A percentile compares a stretch with the other conserved stretches of the same genome.
Conservation (phyloP, 805 yeast species). For the Clavispora santaluciae region DNA sequence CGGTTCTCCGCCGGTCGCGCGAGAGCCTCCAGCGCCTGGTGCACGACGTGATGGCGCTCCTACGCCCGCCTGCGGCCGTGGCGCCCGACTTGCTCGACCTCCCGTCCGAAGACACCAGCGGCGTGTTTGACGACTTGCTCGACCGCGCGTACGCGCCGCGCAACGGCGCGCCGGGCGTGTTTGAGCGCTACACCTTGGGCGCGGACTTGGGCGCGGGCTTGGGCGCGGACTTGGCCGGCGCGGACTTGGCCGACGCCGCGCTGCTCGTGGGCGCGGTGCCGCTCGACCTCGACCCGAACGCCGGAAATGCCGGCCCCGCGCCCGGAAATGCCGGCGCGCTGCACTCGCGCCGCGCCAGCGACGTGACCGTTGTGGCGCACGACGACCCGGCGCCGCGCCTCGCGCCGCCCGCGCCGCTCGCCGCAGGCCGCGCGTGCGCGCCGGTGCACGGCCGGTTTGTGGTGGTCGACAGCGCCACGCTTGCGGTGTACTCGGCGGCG, state of each 20-base stretch:
- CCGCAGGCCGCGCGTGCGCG: neutral
- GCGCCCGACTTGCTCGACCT: conserved; percentile 2
- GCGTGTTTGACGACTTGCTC: conserved; percentile 8
- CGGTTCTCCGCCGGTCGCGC: conserved; percentile 12
- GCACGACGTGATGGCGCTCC: conserved; percentile 12
- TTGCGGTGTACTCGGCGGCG: neutral
- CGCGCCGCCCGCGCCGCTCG: neutral
- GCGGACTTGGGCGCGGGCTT: no score
- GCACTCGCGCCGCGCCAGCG: conserved; percentile 1
- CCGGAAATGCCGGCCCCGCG: no score
- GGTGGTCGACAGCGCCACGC: neutral
- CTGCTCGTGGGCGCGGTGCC: conserved; percentile 1
- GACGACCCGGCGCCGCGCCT: neutral
- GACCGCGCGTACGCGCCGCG: conserved; percentile 1
- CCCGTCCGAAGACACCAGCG: conserved; percentile 5
- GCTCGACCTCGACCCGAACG: conserved; percentile 1
- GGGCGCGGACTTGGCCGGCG: conserved; percentile 10
- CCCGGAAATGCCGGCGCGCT: no score
- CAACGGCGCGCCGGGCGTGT: conserved; percentile 3
- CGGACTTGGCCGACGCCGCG: neutral
- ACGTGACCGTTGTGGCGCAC: neutral
- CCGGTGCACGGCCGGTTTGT: neutral
- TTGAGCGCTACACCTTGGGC: conserved; percentile 11
- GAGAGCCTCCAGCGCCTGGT: conserved; percentile 12
- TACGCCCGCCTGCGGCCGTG: conserved; percentile 12